phyloP scores from a whole-genome alignment of 345 rosid species.

The Turnera subulata region DNA sequence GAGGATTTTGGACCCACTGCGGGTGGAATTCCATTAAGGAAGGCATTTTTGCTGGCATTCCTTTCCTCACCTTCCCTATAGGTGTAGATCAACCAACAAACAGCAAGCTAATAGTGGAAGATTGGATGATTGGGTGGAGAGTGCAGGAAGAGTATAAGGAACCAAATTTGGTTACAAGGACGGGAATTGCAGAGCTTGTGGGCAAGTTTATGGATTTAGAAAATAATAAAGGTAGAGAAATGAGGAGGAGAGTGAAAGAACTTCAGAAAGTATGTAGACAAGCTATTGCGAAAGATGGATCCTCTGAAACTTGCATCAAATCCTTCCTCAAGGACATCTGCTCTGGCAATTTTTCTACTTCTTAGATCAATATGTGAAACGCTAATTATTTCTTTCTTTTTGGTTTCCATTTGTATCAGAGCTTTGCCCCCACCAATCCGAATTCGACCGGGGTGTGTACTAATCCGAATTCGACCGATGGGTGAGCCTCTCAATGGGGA shows the following conservation, averaged over 20 bases:
- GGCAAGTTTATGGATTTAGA: slow-evolving; percentile 18
- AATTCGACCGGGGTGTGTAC: too few species aligned
- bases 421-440: too few species aligned
- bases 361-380: too few species aligned
- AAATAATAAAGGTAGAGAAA: slow-evolving; percentile 5
- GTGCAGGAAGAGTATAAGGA: background rate
- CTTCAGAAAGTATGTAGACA: slow-evolving; percentile 8
- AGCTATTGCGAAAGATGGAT: slow-evolving; percentile 22
- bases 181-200: slow-evolving; percentile 15
- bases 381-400: too few species aligned
- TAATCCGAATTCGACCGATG: too few species aligned
- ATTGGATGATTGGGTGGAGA: slow-evolving; percentile 27
- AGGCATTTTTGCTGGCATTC: slow-evolving; percentile 23
- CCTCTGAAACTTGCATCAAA: slow-evolving; percentile 16
- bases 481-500: too few species aligned
- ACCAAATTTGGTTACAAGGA: slow-evolving; percentile 7
- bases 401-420: too few species aligned
- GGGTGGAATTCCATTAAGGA: slow-evolving; percentile 29
- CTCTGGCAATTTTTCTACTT: too few species aligned
- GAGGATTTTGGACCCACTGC: slow-evolving; percentile 29
- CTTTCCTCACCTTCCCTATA: slow-evolving; percentile 24
- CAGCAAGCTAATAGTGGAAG: slow-evolving; percentile 16
- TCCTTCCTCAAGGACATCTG: slow-evolving; percentile 15
- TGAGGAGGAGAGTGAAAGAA: slow-evolving; percentile 12
- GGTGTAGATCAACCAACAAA: slow-evolving; percentile 21